Evolutionary conservation across 2,329 filamentous ascomycete genomes (phyloP).

Genomic region (Aspergillus sergii): DNA sequence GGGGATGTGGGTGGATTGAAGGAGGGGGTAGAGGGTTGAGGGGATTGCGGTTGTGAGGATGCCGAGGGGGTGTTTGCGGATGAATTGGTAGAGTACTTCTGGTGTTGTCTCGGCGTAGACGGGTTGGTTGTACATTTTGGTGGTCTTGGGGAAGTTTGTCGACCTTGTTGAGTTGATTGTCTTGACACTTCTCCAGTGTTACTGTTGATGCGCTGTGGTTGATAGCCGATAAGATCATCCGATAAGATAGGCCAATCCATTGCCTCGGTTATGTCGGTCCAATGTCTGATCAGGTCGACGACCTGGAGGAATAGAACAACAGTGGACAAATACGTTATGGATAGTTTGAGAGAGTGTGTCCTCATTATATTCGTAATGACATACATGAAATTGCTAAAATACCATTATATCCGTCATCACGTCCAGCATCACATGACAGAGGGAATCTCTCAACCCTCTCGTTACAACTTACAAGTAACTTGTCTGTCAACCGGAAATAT

Average conservation of each 20-base stretch:
- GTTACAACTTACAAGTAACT: too few relatives aligned
- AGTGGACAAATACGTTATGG: too few relatives aligned
- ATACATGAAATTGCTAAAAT: too few relatives aligned
- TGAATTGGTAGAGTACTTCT: neutral
- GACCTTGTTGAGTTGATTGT: neutral
- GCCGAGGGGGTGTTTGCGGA: neutral
- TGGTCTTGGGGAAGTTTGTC: too few relatives aligned
- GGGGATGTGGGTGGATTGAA: neutral
- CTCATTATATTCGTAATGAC: rapidly evolving
- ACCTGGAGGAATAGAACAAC: too few relatives aligned
- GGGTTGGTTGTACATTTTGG: neutral
- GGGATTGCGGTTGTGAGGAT: neutral
- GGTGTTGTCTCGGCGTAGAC: neutral
- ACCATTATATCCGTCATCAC: too few relatives aligned
- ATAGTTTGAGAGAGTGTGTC: too few relatives aligned
- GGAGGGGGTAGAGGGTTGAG: neutral
- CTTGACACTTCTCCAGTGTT: neutral
- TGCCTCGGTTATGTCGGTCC: neutral
- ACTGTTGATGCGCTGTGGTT: neutral
- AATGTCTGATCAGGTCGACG: neutral
- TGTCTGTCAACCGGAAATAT: too few relatives aligned
- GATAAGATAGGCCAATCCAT: neutral
- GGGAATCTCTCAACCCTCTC: too few relatives aligned
- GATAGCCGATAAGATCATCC: neutral
- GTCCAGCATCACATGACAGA: too few relatives aligned